Evolutionary conservation across 164 flowering plant genomes (phyloP), one percentile per base, ranked within the genome.

Genomic region (Platanus orientalis): DNA sequence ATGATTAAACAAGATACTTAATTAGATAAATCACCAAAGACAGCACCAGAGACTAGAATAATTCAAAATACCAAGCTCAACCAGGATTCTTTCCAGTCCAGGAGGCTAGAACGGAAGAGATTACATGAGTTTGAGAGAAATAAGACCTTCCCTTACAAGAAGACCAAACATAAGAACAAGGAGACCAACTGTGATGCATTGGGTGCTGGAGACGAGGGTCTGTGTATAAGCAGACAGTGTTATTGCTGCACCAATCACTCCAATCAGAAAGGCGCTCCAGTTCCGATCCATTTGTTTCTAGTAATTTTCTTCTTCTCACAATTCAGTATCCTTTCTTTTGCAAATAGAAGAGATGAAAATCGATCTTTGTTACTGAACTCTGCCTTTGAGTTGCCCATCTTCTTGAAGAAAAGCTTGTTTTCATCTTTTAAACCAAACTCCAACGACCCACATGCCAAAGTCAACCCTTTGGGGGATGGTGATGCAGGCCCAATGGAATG

Each of bases 151-250:
- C 39, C 57, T 73, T 30, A 88, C 82, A 61, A 86, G 83, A 23
- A 89, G 76, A 65, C 84, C 94, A 62, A 80, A 75, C 77, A 73
- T 48, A 42, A 88, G 86, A 66, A 84, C 83, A 40, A 82, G 42
- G 60, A 88, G 76, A 36, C 97, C 97, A 30, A 62, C 28, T 2
- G 70, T 25, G 62, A 90, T 68, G 69, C 92, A 83, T 34, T 81
- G 77, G 12, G 87, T 80, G 26, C 83, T 68, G 44, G 90, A 75
- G 19, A 86, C 39, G 12, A 75, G 3, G 4, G 78, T 77, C 76
- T 90, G 93, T 1, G 87, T 70, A 57, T 90, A 90, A 6, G 96
- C 93, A 17, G 83, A 78, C 47, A 87, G 66, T 23, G 96, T 90
- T 54, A 90, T 70, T 3, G 50, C 69, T 40, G 88, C 92, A 3